These are phyloP conservation scores for Aspergillus sp. DNA, from an alignment of 2,329 filamentous ascomycete species.

Conservation along the genomic window DNA sequence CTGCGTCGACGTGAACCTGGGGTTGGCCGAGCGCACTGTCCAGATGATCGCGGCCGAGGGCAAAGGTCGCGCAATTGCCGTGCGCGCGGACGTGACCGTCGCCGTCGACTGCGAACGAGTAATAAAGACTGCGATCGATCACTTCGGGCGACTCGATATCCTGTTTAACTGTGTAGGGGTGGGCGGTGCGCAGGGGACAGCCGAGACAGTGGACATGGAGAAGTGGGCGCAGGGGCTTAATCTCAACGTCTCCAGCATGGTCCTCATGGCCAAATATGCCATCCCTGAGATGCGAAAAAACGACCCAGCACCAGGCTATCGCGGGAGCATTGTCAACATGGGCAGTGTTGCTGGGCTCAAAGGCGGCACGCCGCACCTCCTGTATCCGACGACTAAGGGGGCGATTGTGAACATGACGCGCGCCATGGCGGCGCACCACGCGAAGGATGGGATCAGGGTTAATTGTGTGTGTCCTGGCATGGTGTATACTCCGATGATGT, in stretches of 20 bases:
- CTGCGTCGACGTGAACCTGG: slow-evolving; percentile 54
- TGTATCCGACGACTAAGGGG: slow-evolving; percentile 55
- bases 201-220: slow-evolving; percentile 58
- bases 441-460: slow-evolving; percentile 48
- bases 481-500: slow-evolving; percentile 58
- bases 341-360: slow-evolving; percentile 54
- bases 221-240: slow-evolving; percentile 57
- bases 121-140: slow-evolving; percentile 33
- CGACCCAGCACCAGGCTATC: slow-evolving; percentile 35
- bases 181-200: slow-evolving; percentile 57
- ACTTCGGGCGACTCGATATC: slow-evolving; percentile 60
- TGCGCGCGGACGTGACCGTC: slow-evolving; percentile 53
- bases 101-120: slow-evolving; percentile 50
- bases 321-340: slow-evolving; percentile 51
- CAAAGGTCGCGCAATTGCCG: slow-evolving; percentile 31
- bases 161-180: slow-evolving; percentile 65
- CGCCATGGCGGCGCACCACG: slow-evolving; percentile 57
- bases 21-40: slow-evolving; percentile 53
- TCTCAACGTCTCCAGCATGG: slow-evolving; percentile 64
- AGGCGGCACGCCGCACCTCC: slow-evolving; percentile 52
- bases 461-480: slow-evolving; percentile 57
- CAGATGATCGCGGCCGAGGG: slow-evolving; percentile 48
- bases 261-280: slow-evolving; percentile 60
- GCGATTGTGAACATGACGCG: slow-evolving; percentile 56
- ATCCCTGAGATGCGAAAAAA: slow-evolving; percentile 61